These are phyloP conservation scores for Colletotrichum graminicola DNA, from an alignment of 2,329 filamentous ascomycete species.

Conservation along the genomic window DNA sequence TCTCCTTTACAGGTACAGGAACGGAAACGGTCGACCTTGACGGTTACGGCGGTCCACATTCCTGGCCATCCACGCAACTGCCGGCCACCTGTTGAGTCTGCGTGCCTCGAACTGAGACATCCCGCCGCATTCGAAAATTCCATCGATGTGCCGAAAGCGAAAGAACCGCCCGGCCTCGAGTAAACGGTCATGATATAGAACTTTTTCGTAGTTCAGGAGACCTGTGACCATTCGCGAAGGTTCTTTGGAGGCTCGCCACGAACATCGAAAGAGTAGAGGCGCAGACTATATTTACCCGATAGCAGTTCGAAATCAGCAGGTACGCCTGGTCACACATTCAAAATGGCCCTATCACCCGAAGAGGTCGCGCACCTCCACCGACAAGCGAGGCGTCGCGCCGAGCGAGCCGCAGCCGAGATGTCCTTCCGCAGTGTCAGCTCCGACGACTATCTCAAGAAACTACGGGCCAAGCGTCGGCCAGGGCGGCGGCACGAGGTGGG, in stretches of 20 bases:
- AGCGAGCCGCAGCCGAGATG: constrained; percentile 37
- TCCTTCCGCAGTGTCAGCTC: constrained; percentile 31
- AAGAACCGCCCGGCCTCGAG: background rate
- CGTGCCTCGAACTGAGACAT: constrained; percentile 24
- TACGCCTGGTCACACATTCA: too few relatives aligned
- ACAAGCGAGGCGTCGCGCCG: constrained; percentile 33
- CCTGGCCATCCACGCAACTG: background rate
- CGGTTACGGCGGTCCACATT: constrained; percentile 8
- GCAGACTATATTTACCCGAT: background rate
- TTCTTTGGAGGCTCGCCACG: background rate
- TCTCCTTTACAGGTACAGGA: too few relatives aligned
- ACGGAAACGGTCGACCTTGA: background rate
- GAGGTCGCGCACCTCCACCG: constrained; percentile 29
- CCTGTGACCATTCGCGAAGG: too few relatives aligned
- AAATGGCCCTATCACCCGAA: constrained; percentile 29
- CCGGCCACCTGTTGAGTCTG: background rate
- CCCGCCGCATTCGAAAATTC: constrained; percentile 14
- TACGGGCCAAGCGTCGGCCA: constrained; percentile 32
- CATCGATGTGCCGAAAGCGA: background rate
- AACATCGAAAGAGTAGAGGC: background rate
- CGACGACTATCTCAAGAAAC: constrained; percentile 29
- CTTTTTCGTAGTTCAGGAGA: background rate
- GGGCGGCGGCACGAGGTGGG: constrained; percentile 24
- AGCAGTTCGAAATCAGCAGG: too few relatives aligned
- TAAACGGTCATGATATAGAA: background rate